Evolutionary conservation across 257 asterid species (phyloP).

Genomic region (Solanum bulbocastanum): DNA sequence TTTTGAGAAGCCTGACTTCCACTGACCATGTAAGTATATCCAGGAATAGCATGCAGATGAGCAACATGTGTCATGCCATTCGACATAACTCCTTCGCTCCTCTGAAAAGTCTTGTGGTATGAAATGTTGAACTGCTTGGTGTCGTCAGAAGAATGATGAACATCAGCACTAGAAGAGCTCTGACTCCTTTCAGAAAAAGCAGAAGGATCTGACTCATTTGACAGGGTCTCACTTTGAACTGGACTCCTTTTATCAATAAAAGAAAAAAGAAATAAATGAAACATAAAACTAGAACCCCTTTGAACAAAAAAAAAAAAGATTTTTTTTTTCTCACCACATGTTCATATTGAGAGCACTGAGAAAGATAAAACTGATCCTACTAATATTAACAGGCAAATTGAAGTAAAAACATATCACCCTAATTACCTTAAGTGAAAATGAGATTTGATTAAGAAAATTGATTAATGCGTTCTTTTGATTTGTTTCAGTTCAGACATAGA

Average conservation of each 20-base stretch:
- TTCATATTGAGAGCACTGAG: not conserved
- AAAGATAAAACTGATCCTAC: not conserved
- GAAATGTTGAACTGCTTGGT: slow-evolving; percentile 31
- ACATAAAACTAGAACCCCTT: not conserved
- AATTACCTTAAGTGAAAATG: not conserved
- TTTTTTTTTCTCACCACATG: not conserved
- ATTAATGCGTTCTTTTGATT: not conserved
- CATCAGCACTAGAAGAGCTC: slow-evolving; percentile 34
- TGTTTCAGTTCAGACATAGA: not conserved
- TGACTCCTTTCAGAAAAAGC: slow-evolving; percentile 45
- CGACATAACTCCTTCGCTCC: slow-evolving; percentile 19
- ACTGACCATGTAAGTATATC: slow-evolving; percentile 24
- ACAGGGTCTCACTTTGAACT: slow-evolving; percentile 49
- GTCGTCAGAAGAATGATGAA: slow-evolving; percentile 20
- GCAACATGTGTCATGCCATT: slow-evolving; percentile 22
- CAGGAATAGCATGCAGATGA: slow-evolving; percentile 37
- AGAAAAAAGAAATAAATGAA: not conserved
- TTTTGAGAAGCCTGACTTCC: slow-evolving; percentile 29
- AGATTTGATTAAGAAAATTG: not conserved
- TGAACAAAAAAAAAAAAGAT: not conserved
- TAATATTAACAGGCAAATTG: not conserved
- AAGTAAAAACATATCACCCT: not conserved
- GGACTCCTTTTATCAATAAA: slow-evolving; percentile 47
- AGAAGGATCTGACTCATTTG: slow-evolving; percentile 63
- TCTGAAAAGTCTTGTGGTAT: slow-evolving; percentile 27